Evolutionary conservation across 1,284 basidiomycete species (phyloP).

Genomic region (Acaromyces ingoldii): DNA sequence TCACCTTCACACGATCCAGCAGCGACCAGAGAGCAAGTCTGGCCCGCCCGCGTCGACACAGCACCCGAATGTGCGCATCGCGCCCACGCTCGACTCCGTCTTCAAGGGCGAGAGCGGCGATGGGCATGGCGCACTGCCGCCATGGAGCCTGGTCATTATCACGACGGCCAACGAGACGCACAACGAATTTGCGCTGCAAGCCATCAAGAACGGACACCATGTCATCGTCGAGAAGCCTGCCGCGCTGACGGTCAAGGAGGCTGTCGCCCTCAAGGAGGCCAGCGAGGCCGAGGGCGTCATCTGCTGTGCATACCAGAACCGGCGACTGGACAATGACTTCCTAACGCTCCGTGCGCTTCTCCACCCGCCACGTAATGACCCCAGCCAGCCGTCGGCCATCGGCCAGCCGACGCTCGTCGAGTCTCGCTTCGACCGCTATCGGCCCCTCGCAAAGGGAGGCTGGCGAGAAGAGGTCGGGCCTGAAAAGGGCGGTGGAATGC

Average conservation of each 20-base stretch:
- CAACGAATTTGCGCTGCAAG: slow-evolving; percentile 39
- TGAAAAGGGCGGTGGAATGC: slow-evolving; percentile 44
- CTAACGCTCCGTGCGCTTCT: slow-evolving; percentile 41
- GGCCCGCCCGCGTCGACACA: slow-evolving; percentile 18
- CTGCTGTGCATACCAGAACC: slow-evolving; percentile 46
- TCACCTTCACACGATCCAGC: slow-evolving; percentile 40
- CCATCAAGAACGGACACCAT: slow-evolving; percentile 40
- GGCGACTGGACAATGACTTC: slow-evolving; percentile 47
- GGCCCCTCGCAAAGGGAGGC: slow-evolving; percentile 44
- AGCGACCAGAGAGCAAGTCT: slow-evolving; percentile 31
- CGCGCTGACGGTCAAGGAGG: slow-evolving; percentile 26
- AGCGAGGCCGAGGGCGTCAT: slow-evolving; percentile 32
- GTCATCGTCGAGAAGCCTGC: slow-evolving; percentile 49
- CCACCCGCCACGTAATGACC: slow-evolving; percentile 13
- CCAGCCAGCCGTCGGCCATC: slow-evolving; percentile 29
- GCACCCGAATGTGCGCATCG: slow-evolving; percentile 30
- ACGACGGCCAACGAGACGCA: slow-evolving; percentile 48
- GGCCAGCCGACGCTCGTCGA: slow-evolving; percentile 43
- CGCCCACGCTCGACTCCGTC: slow-evolving; percentile 33
- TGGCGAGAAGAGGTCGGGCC: slow-evolving; percentile 39
- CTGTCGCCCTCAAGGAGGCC: slow-evolving; percentile 26
- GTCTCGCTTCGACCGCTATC: slow-evolving; percentile 45
- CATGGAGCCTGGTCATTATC: slow-evolving; percentile 42
- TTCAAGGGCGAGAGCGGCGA: slow-evolving; percentile 12
- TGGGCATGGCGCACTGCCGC: slow-evolving; percentile 23